Evolutionary conservation across 805 yeast genomes (phyloP).

Genomic region (Lipomyces kockii): DNA sequence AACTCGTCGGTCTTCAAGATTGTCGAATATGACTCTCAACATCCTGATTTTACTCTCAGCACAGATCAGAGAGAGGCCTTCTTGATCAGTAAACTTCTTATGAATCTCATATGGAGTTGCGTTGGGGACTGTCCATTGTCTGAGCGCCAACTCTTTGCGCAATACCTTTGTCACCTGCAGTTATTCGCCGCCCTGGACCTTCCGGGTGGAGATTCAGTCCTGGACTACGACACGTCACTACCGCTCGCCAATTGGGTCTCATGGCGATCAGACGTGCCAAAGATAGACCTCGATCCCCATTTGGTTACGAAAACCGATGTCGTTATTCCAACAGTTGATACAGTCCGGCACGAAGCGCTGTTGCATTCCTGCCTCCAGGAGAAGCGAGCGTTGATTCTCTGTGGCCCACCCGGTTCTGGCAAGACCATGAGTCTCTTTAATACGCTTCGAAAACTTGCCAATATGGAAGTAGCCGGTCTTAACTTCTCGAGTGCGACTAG

Average conservation of each 20-base stretch:
- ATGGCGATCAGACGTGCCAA: constrained; percentile 51
- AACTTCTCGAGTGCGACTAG: constrained; percentile 84
- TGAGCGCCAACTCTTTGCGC: constrained; percentile 50
- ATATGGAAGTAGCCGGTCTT: constrained; percentile 64
- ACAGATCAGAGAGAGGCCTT: constrained; percentile 42
- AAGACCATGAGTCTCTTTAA: constrained; percentile 88
- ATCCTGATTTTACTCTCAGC: constrained; percentile 38
- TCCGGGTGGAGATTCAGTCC: constrained; percentile 38
- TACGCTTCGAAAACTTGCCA: constrained; percentile 62
- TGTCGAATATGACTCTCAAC: constrained; percentile 36
- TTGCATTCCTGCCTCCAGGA: constrained; percentile 61
- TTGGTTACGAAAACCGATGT: constrained; percentile 64
- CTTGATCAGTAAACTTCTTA: constrained; percentile 37
- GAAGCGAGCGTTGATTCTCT: constrained; percentile 66
- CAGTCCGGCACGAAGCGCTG: constrained; percentile 65
- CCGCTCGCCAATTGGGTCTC: constrained; percentile 56
- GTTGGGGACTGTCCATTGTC: constrained; percentile 58
- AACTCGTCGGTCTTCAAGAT: constrained; percentile 46
- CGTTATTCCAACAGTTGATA: constrained; percentile 80
- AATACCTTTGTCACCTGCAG: constrained; percentile 38
- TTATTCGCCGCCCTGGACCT: constrained; percentile 37
- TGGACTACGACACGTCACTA: constrained; percentile 53
- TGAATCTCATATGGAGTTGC: constrained; percentile 64
- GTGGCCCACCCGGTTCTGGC: constrained; percentile 98
- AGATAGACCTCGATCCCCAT: constrained; percentile 57